Base-by-base conservation (phyloP, 2,329 filamentous ascomycete genomes). In the Cladosporium sp. region DNA sequence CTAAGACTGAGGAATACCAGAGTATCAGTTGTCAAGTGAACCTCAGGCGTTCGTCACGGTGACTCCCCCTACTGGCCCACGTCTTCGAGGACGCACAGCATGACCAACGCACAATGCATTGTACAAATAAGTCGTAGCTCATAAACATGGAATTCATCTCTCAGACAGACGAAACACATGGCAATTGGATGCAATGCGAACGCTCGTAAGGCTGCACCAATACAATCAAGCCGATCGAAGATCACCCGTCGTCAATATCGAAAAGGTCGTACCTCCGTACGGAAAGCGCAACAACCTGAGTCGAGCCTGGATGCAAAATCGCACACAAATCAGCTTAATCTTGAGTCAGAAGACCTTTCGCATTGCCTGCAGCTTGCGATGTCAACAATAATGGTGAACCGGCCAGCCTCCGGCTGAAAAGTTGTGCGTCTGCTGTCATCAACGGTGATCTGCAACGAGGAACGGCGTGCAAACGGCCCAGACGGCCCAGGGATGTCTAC, bases 381-480 rank as follows among this genome's bases (percentile, higher is more conserved):
- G 39, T 46, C 39, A 21, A 46, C 39, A 21, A 43, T 6, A 46
- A 46, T 28, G 28, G 28, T 28, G 28, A 28, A 28, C 28, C 28
- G 28, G 28, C 28, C 28, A 7, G 28, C 28, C 28, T 28, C n/a
- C 10, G 8, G 39, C 39, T 21, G 39, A 5, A 21, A n/a, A 46
- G 39, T 13, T n/a, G 39, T 46, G 39, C n/a, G 11, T 25, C 54
- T 57, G 21, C 30, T 36, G 54, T 25, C 30, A 61, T 43, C 60
- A 63, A 63, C 60, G 60, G 49, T 46, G 60, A 63, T 63, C 60
- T 30, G 49, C 60, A 63, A 53, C 32, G 60, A 34, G 49, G 49
- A 63, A 53, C 32, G 60, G 49, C 28, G 23, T 56, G 49, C 13
- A 51, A 51, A 39, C 46, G 30, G 56, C 25, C 18, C 36, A 14